Percentiles rank a stretch among this genome's conserved stretches.
Evolutionary conservation across 2,329 filamentous ascomycete genomes (phyloP).

Genomic region (Fusarium nisikadoi): DNA sequence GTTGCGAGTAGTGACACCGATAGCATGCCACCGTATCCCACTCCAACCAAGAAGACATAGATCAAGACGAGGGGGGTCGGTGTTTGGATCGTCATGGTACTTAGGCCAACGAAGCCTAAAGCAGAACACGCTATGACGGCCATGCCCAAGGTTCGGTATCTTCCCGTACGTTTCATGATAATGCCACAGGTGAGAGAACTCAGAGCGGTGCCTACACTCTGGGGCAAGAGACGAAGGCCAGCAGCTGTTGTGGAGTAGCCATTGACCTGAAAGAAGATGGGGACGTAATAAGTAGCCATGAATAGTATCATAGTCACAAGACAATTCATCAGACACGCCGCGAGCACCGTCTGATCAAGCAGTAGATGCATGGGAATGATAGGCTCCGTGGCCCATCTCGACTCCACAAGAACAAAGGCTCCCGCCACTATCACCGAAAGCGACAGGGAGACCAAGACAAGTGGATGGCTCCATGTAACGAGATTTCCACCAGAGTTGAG

Average conservation of each 20-base stretch:
- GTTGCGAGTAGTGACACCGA: not conserved
- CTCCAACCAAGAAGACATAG: not conserved
- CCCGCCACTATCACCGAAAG: fast-evolving
- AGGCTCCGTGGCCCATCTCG: not conserved
- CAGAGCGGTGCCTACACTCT: not conserved
- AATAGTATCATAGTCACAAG: not conserved
- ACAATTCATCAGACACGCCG: not conserved
- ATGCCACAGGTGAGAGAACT: not conserved
- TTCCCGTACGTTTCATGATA: not conserved
- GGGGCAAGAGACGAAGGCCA: not conserved
- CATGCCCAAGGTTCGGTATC: not conserved
- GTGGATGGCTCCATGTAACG: not conserved
- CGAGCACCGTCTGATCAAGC: not conserved
- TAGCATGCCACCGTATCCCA: not conserved
- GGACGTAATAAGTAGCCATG: not conserved
- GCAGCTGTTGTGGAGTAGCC: not conserved
- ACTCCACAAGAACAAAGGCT: not conserved
- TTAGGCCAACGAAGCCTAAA: not conserved
- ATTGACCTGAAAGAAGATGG: not conserved
- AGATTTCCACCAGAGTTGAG: not conserved
- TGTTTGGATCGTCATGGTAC: not conserved
- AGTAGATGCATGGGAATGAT: not conserved
- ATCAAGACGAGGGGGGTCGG: not conserved
- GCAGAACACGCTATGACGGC: not conserved
- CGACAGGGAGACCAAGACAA: not conserved